These are phyloP conservation scores for Hygrophorus pudorinus DNA, from an alignment of 768 basidiomycete genomes.

Conservation along the genomic window DNA sequence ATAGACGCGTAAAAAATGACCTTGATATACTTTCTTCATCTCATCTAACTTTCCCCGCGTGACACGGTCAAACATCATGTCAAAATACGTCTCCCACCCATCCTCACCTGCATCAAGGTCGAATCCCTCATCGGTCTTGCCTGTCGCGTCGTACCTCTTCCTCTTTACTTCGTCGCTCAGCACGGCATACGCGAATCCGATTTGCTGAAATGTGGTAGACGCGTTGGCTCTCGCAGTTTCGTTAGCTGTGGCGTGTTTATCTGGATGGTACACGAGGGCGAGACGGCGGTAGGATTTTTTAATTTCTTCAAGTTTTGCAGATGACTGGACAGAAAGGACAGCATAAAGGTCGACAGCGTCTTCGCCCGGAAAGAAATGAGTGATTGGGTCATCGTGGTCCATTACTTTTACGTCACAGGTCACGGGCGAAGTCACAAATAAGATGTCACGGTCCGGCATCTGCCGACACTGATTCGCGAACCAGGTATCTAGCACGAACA, in stretches of 20 bases:
- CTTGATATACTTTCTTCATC: conserved; percentile 92
- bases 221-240: conserved; percentile 57
- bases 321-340: conserved; percentile 47
- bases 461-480: background rate
- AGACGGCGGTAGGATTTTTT: conserved; percentile 78
- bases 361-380: conserved; percentile 68
- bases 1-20: conserved; percentile 25
- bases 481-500: conserved; percentile 31
- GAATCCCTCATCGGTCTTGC: conserved; percentile 74
- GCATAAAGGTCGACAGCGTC: conserved; percentile 70
- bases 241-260: conserved; percentile 65
- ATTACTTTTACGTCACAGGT: conserved; percentile 25
- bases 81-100: conserved; percentile 96
- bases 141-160: conserved; percentile 75
- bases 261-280: conserved; percentile 80
- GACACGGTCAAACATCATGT: conserved; percentile 78
- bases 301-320: conserved; percentile 57
- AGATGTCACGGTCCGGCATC: no score
- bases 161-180: conserved; percentile 70
- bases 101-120: conserved; percentile 64
- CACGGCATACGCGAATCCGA: conserved; percentile 91
- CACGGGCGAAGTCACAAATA: no score
- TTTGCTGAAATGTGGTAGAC: conserved; percentile 78
- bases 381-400: conserved; percentile 65
- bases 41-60: conserved; percentile 84